Percentiles rank a stretch among this genome's conserved stretches.
Evolutionary conservation across 1,284 basidiomycete genomes (phyloP).

Genomic region (Austropuccinia psidii): DNA sequence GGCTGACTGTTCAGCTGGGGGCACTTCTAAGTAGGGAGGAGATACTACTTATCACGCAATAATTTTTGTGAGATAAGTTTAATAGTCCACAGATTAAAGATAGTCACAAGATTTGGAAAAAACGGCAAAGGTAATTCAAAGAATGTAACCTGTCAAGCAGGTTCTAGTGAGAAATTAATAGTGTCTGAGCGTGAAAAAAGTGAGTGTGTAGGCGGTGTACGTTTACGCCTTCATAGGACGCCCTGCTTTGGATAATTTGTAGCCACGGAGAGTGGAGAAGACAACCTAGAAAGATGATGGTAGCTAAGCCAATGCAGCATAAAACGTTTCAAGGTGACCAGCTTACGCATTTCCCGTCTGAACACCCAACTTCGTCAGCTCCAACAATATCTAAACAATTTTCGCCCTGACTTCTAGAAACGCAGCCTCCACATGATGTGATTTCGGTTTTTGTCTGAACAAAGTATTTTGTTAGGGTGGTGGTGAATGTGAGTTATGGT

Average conservation of each 20-base stretch:
- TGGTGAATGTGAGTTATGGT: neutral
- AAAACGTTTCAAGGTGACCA: neutral
- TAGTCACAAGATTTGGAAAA: too few species aligned
- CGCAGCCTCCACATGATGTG: conserved; percentile 27
- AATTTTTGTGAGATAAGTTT: too few species aligned
- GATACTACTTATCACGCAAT: too few species aligned
- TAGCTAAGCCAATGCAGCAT: neutral
- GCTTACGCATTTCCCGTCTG: conserved; percentile 11
- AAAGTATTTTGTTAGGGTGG: neutral
- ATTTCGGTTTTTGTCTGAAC: conserved; percentile 6
- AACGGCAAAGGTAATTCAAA: too few species aligned
- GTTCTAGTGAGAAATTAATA: too few species aligned
- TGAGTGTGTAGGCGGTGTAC: neutral
- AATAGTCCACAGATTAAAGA: too few species aligned
- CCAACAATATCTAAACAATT: conserved; percentile 23
- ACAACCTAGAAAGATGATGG: neutral
- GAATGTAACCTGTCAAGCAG: too few species aligned
- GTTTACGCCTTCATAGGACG: neutral
- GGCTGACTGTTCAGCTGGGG: too few species aligned
- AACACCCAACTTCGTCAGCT: conserved; percentile 20
- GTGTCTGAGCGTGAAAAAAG: neutral
- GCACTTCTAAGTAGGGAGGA: too few species aligned
- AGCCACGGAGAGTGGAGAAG: neutral
- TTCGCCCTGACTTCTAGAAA: conserved; percentile 2
- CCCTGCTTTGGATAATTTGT: neutral